Evolutionary conservation across 2,329 filamentous ascomycete species (phyloP).

Genomic region (Talaromyces sp.): DNA sequence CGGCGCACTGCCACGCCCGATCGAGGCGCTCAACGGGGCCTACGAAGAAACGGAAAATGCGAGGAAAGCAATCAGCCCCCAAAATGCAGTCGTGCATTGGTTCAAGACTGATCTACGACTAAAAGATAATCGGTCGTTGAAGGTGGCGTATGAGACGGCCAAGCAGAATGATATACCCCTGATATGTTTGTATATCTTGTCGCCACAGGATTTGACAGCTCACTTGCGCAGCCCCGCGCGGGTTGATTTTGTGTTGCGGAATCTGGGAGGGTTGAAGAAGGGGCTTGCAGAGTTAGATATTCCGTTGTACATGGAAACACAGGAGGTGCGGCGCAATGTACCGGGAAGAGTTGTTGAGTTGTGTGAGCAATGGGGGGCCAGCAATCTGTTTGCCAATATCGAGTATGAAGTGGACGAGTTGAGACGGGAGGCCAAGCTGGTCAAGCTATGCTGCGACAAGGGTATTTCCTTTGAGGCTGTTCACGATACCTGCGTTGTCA

Average conservation of each 20-base stretch:
- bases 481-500: slow-evolving; percentile 79
- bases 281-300: slow-evolving; percentile 70
- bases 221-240: slow-evolving; percentile 69
- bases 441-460: slow-evolving; percentile 56
- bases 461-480: slow-evolving; percentile 66
- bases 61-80: slow-evolving; percentile 51
- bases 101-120: slow-evolving; percentile 78
- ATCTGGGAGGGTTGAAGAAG: slow-evolving; percentile 58
- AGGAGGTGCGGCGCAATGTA: slow-evolving; percentile 61
- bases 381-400: slow-evolving; percentile 74
- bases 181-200: slow-evolving; percentile 72
- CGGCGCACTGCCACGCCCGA: slow-evolving; percentile 66
- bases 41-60: slow-evolving; percentile 56
- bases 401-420: slow-evolving; percentile 93
- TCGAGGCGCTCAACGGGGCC: slow-evolving; percentile 61
- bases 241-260: slow-evolving; percentile 77
- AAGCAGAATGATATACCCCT: slow-evolving; percentile 65
- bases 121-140: slow-evolving; percentile 68
- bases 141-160: slow-evolving; percentile 62
- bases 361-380: slow-evolving; percentile 66
- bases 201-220: slow-evolving; percentile 78
- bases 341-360: slow-evolving; percentile 60
- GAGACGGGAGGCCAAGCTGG: slow-evolving; percentile 66
- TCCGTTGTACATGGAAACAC: slow-evolving; percentile 70
- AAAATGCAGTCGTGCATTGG: slow-evolving; percentile 73